Evolutionary conservation across 331 rosid species (phyloP), one percentile per base, ranked within the genome.

Genomic region (Saraca asoca): DNA sequence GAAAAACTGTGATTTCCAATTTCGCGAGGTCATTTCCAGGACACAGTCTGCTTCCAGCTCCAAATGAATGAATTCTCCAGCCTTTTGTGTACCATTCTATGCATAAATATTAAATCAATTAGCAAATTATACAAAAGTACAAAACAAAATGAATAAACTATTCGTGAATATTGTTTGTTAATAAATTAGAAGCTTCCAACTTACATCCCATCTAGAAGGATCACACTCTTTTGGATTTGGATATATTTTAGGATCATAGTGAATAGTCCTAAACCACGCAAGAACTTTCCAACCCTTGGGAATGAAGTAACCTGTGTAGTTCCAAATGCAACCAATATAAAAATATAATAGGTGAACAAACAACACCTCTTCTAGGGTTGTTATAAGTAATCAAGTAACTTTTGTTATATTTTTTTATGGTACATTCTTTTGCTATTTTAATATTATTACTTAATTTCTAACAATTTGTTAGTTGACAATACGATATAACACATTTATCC

Each of bases 201-300:
- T 72, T 75, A 84, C 89, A 44, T 78, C 78, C 86, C 89, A 81
- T 84, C 86, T 75, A 10, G 66, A 43, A 61, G 89, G 89, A 31
- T 84, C 68, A 34, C 78, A 84, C 46, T 78, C 79, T 62, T 4
- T 57, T 7, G 86, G 89, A 43, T 84, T 53, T 5, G 78, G 78
- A 59, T 71, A 84, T 31, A 52, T 69, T 75, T 81, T 74, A 4
- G 89, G 72, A 70, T 84, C 89, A 0, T 60, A 64, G 39, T 84
- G 89, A 81, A 84, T 74, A 37, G 76, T 78, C 42, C 89, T 76
- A 48, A 84, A 84, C 86, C 86, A 84, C 0, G 74, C 75, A 11
- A 84, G 68, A 9, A 75, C 86, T 72, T 69, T 84, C 89, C 89
- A 81, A 3, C 84, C 86, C 57, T 78, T 81, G 20, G 89, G 86